These are phyloP conservation scores for Salvia hispanica DNA, from an alignment of 257 asterid genomes.

Conservation along the genomic window DNA sequence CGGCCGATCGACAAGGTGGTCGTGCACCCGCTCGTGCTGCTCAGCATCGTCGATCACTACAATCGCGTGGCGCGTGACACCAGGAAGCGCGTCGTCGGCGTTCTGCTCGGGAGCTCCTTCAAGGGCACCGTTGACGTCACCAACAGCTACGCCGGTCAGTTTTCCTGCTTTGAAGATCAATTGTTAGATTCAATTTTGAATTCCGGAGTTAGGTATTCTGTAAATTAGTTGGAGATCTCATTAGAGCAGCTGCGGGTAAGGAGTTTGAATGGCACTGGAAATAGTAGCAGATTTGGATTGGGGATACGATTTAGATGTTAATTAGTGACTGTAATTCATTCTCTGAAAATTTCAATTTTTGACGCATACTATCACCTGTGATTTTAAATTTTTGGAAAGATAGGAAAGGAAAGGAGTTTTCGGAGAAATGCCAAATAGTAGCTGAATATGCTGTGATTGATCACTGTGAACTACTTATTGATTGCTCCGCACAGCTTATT, in stretches of 20 bases:
- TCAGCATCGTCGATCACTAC: constrained; percentile 95
- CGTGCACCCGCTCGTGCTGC: constrained; percentile 89
- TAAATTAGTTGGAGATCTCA: background rate
- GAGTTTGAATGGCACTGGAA: constrained; percentile 4
- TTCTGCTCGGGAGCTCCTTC: constrained; percentile 77
- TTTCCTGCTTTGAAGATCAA: constrained; percentile 47
- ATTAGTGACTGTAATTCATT: background rate
- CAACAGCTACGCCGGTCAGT: constrained; percentile 90
- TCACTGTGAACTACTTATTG: background rate
- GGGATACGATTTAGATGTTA: background rate
- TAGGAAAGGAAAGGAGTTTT: background rate
- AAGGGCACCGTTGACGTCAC: constrained; percentile 94
- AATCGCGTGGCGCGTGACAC: constrained; percentile 93
- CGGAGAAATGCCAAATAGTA: background rate
- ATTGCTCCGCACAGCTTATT: background rate
- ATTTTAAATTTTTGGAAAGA: background rate
- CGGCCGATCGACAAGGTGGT: constrained; percentile 88
- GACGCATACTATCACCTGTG: background rate
- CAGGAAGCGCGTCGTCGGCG: constrained; percentile 85
- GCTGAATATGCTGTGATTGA: background rate
- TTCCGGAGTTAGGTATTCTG: constrained; percentile 1
- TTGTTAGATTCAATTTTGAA: background rate
- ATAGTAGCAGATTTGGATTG: constrained; percentile 12
- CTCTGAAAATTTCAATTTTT: background rate
- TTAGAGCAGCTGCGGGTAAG: background rate